Base-by-base conservation (phyloP, 108 stramenopile genomes). In the Nannochloropsis gaditana region DNA sequence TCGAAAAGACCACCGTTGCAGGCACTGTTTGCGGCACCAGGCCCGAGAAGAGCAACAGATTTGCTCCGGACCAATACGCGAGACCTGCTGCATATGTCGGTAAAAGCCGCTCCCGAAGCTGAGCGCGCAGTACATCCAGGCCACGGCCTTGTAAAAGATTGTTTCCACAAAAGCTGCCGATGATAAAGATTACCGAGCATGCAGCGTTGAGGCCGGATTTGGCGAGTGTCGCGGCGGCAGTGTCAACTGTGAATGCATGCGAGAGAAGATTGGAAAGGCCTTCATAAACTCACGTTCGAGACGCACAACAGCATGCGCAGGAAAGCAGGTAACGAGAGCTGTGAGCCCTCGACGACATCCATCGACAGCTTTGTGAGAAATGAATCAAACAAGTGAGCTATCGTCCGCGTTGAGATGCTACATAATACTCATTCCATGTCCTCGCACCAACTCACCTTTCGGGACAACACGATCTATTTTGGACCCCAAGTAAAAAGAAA, bases 141-240 rank as follows among this genome's bases (percentile, higher is more conserved):
- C 59, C 59, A 73, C 59, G 59, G 8, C 59, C 59, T 73, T 73
- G 59, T 73, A 73, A 3, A 3, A 73, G 59, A n/a, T 73, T 73
- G 59, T 73, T 73, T 73, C 59, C 59, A 73, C 59, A 73, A n/a
- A 73, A 73, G 59, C 59, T 73, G 15, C 59, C 59, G 59, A 73
- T 6, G 6, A 73, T 73, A n/a, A 73, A 73, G 2, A 73, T n/a
- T 15, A 73, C 59, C 4, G 59, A 73, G 59, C 59, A 73, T 3
- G 59, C 8, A n/a, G 59, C 59, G n/a, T 73, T 73, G n/a, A 73
- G 59, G 19, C 59, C 59, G 2, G 59, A 15, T 73, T 73, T 73
- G 59, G 59, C 59, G 59, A 73, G 15, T 15, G 59, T 73, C 19
- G 59, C n/a, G 59, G n/a, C 15, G 59, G 59, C n/a, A n/a, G 59